phyloP scores from a whole-genome alignment of 441 rosid genomes.

The Mallotus japonicus region DNA sequence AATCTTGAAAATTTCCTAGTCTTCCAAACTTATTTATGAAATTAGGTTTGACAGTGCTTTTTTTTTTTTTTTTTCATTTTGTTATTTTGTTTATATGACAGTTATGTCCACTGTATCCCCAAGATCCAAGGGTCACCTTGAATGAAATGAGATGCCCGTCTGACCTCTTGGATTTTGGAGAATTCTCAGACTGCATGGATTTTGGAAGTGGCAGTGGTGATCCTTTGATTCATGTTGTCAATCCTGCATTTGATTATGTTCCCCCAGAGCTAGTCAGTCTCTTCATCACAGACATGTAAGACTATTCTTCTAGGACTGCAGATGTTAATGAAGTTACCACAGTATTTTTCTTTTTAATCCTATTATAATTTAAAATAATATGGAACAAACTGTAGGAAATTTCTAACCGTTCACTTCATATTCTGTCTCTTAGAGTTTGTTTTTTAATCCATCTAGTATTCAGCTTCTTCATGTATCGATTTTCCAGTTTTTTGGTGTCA shows the following conservation, averaged over 20 bases:
- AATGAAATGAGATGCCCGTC: conserved; percentile 96
- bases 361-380: no score
- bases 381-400: background rate
- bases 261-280: conserved; percentile 95
- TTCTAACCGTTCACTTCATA: no score
- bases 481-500: background rate
- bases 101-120: conserved; percentile 96
- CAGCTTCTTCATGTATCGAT: no score
- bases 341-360: background rate
- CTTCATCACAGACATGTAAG: conserved; percentile 97
- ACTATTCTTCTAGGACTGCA: conserved; percentile 10
- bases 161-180: conserved; percentile 91
- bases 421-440: background rate
- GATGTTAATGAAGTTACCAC: no score
- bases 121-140: conserved; percentile 84
- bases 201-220: conserved; percentile 60
- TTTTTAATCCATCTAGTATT: no score
- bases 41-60: background rate
- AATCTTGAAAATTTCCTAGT: background rate
- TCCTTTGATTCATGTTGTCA: conserved; percentile 85
- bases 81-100: conserved; percentile 32
- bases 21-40: background rate
- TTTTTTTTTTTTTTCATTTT: no score
- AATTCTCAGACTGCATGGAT: conserved; percentile 92
- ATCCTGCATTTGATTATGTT: conserved; percentile 91